phyloP scores from a whole-genome alignment of 2,329 filamentous ascomycete genomes.

The Elsinoe ampelina region DNA sequence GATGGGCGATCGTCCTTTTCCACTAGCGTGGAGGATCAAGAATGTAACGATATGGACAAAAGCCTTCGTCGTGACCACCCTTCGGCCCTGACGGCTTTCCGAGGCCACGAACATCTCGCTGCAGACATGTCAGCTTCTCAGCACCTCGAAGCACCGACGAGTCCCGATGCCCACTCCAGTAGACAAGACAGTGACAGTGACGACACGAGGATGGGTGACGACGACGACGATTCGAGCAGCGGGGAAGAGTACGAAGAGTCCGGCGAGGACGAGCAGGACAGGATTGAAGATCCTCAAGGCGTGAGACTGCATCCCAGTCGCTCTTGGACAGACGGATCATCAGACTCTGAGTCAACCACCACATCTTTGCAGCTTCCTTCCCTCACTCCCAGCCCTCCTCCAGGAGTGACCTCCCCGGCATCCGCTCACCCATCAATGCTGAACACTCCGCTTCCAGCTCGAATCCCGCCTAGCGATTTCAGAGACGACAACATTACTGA shows the following conservation, averaged over 20 bases:
- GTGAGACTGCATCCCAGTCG: not conserved
- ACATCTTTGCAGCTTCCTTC: conserved; percentile 22
- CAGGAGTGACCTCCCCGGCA: not conserved
- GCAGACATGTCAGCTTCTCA: conserved; percentile 6
- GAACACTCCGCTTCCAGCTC: not conserved
- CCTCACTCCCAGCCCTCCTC: conserved; percentile 20
- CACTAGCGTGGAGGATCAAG: conserved; percentile 18
- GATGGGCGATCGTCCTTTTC: conserved; percentile 11
- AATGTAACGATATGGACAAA: not conserved
- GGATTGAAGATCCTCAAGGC: not conserved
- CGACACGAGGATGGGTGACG: conserved; percentile 22
- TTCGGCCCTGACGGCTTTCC: not conserved
- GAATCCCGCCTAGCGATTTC: not conserved
- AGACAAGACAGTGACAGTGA: no score
- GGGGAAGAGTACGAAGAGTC: conserved; percentile 13
- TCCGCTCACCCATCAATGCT: not conserved
- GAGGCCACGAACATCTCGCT: not conserved
- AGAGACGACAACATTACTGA: conserved; percentile 66
- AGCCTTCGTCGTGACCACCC: not conserved
- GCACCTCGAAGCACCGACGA: not conserved
- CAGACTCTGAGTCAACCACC: conserved; percentile 22
- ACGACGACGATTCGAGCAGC: conserved; percentile 6
- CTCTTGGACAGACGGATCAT: conserved; percentile 33
- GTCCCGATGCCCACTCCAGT: not conserved
- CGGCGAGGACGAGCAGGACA: not conserved